phyloP scores from a whole-genome alignment of 108 stramenopile species.

The Fistulifera solaris region DNA sequence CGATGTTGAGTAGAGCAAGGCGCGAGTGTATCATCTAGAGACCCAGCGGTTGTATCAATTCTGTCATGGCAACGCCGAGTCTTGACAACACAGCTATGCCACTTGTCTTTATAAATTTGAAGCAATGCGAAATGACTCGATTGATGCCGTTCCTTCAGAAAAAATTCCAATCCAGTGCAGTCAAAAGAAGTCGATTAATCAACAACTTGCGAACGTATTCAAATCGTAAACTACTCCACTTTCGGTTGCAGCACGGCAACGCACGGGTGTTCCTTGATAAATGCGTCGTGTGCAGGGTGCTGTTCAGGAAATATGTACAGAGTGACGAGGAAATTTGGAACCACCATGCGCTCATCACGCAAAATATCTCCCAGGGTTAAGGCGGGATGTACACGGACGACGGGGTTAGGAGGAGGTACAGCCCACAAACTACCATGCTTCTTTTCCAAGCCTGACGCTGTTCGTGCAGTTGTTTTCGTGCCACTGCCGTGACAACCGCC shows the following conservation, averaged over 20 bases:
- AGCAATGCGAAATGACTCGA: too few relatives aligned
- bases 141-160: too few relatives aligned
- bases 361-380: slow-evolving; percentile 50
- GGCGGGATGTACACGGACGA: slow-evolving; percentile 80
- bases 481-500: slow-evolving; percentile 55
- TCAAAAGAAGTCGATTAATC: too few relatives aligned
- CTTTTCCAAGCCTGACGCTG: slow-evolving; percentile 81
- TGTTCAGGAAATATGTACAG: slow-evolving; percentile 69
- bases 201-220: too few relatives aligned
- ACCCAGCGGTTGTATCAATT: too few relatives aligned
- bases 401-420: slow-evolving; percentile 52
- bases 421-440: slow-evolving; percentile 67
- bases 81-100: too few relatives aligned
- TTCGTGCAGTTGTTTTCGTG: slow-evolving; percentile 66
- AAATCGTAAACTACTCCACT: background rate
- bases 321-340: slow-evolving; percentile 78
- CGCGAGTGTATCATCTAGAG: too few relatives aligned
- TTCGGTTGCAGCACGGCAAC: slow-evolving; percentile 60
- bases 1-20: too few relatives aligned
- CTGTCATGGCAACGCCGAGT: too few relatives aligned
- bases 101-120: too few relatives aligned
- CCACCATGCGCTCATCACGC: slow-evolving; percentile 55
- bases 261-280: slow-evolving; percentile 72
- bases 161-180: too few relatives aligned
- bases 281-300: slow-evolving; percentile 76